Percentiles rank a stretch among this genome's conserved stretches.
phyloP scores from a whole-genome alignment of 768 basidiomycete genomes.

The Pleurotus tuber-regium region DNA sequence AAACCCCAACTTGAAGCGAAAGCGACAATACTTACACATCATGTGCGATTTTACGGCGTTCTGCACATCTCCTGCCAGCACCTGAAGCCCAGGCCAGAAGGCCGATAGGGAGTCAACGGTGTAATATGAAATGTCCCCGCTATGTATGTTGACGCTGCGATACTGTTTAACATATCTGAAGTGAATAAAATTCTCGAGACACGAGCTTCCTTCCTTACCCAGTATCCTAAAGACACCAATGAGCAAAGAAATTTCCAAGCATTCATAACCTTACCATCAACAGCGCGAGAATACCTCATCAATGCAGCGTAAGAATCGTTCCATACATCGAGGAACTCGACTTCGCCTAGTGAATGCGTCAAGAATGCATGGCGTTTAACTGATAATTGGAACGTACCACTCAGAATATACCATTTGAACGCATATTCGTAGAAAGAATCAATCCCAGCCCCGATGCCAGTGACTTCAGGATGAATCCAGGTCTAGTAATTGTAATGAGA shows the following conservation, averaged over 20 bases:
- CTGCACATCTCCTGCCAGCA: slow-evolving; percentile 80
- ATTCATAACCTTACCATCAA: slow-evolving; percentile 85
- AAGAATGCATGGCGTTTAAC: not conserved
- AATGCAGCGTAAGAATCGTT: slow-evolving; percentile 78
- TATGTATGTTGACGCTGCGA: slow-evolving; percentile 78
- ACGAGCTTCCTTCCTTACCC: not conserved
- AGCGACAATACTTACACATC: slow-evolving; percentile 57
- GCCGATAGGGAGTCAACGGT: slow-evolving; percentile 96
- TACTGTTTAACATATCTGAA: slow-evolving; percentile 57
- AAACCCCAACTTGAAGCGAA: not conserved
- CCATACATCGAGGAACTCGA: slow-evolving; percentile 81
- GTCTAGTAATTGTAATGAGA: slow-evolving; percentile 33
- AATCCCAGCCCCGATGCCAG: slow-evolving; percentile 89
- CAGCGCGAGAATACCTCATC: slow-evolving; percentile 79
- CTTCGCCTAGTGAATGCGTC: slow-evolving; percentile 54
- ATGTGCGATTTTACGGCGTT: slow-evolving; percentile 92
- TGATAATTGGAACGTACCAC: slow-evolving; percentile 41
- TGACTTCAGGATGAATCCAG: slow-evolving; percentile 77
- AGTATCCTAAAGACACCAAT: not conserved
- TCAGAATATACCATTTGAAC: slow-evolving; percentile 87
- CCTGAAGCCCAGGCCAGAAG: slow-evolving; percentile 97
- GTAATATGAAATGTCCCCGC: slow-evolving; percentile 68
- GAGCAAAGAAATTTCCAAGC: slow-evolving; percentile 5
- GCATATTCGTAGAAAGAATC: slow-evolving; percentile 97
- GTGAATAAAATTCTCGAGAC: not conserved